phyloP scores from a whole-genome alignment of 1,284 basidiomycete genomes.

The Stereum hirsutum region DNA sequence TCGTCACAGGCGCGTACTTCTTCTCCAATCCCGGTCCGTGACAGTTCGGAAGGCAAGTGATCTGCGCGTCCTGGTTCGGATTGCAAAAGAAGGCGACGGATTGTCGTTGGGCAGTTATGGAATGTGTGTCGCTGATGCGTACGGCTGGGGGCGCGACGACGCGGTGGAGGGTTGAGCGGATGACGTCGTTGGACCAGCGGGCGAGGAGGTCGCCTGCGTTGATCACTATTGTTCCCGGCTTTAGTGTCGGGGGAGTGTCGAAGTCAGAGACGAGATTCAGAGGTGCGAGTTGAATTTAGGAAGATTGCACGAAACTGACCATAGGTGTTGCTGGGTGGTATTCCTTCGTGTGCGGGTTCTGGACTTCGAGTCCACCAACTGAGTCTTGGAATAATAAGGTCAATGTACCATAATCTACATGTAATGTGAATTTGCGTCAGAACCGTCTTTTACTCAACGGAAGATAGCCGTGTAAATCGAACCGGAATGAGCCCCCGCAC shows the following conservation, averaged over 20 bases:
- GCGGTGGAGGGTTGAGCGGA: constrained; percentile 74
- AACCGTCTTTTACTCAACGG: background rate
- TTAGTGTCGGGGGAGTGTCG: constrained; percentile 11
- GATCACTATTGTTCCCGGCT: constrained; percentile 76
- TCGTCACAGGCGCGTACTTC: constrained; percentile 60
- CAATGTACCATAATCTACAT: constrained; percentile 70
- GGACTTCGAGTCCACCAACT: constrained; percentile 78
- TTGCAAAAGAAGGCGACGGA: constrained; percentile 87
- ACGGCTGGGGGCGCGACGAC: constrained; percentile 64
- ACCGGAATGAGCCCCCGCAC: constrained; percentile 76
- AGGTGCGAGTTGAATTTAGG: background rate
- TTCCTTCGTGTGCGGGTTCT: constrained; percentile 63
- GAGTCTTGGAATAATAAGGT: constrained; percentile 81
- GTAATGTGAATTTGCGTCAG: constrained; percentile 3
- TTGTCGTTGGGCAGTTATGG: constrained; percentile 57
- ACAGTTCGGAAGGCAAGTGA: constrained; percentile 70
- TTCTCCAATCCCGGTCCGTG: constrained; percentile 33
- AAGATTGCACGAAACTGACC: constrained; percentile 32
- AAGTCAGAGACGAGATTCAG: constrained; percentile 6
- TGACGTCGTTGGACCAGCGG: constrained; percentile 77
- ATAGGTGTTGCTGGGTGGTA: constrained; percentile 72
- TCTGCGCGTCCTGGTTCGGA: constrained; percentile 62
- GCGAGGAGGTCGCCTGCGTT: constrained; percentile 79
- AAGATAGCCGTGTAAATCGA: constrained; percentile 6
- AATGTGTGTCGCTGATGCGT: constrained; percentile 38